Percentiles rank a stretch among this genome's conserved stretches.
Conservation (phyloP, 768 basidiomycete genomes). For the Lactifluus piperatus region DNA sequence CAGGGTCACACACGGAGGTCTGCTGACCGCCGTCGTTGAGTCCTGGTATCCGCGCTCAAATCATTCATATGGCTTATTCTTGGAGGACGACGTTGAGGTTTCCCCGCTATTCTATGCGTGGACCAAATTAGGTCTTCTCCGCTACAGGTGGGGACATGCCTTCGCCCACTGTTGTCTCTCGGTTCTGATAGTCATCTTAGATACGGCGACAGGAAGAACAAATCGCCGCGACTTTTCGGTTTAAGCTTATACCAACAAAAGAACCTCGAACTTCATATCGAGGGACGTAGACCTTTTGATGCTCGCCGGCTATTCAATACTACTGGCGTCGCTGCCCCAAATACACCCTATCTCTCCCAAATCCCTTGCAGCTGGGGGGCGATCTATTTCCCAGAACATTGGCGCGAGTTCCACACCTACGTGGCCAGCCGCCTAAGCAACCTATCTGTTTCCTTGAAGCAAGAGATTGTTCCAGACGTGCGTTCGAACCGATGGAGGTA, state of each 20-base stretch:
- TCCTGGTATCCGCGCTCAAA: slow-evolving; percentile 78
- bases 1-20: slow-evolving; percentile 68
- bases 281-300: slow-evolving; percentile 61
- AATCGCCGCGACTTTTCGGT: slow-evolving; percentile 52
- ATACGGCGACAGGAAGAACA: slow-evolving; percentile 39
- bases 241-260: slow-evolving; percentile 86
- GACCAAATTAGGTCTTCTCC: slow-evolving; percentile 71
- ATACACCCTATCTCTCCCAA: slow-evolving; percentile 74
- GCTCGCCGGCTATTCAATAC: slow-evolving; percentile 49
- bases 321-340: slow-evolving; percentile 32
- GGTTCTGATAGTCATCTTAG: slow-evolving; percentile 30
- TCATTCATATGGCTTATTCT: slow-evolving; percentile 66
- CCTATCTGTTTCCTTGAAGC: slow-evolving; percentile 29
- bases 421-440: slow-evolving; percentile 54
- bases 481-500: slow-evolving; percentile 75
- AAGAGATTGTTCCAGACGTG: slow-evolving; percentile 56
- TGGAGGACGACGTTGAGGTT: slow-evolving; percentile 83
- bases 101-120: slow-evolving; percentile 82
- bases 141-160: slow-evolving; percentile 46
- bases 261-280: slow-evolving; percentile 59
- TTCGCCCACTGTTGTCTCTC: neutral
- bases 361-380: slow-evolving; percentile 92
- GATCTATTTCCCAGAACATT: slow-evolving; percentile 81
- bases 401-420: slow-evolving; percentile 81
- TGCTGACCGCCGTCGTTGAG: slow-evolving; percentile 78